A percentile compares a stretch with the other conserved stretches of the same genome.
Conservation (phyloP, 2,329 filamentous ascomycete genomes). For the Coniochaeta prunicola region DNA sequence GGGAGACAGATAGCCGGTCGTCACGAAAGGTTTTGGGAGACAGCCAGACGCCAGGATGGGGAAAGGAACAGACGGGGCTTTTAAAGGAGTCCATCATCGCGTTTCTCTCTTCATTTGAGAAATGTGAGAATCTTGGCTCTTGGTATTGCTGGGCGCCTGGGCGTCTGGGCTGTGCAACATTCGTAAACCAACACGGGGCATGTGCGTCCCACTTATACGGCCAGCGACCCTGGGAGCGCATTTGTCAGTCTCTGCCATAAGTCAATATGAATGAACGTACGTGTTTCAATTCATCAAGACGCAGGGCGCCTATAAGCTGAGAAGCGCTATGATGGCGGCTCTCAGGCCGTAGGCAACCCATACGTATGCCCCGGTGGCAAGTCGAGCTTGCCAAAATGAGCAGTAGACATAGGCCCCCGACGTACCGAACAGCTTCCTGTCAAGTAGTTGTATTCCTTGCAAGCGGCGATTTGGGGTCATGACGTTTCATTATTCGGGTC, state of each 20-base stretch:
- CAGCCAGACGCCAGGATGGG: neutral
- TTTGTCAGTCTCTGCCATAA: neutral
- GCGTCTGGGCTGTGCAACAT: neutral
- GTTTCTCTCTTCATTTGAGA: neutral
- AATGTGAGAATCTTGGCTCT: neutral
- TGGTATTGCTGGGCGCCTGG: neutral
- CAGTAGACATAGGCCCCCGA: too few species aligned
- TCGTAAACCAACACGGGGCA: neutral
- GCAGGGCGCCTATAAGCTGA: too few species aligned
- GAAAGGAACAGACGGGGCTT: neutral
- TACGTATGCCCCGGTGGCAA: too few species aligned
- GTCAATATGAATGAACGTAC: neutral
- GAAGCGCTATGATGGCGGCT: neutral
- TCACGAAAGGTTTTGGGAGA: neutral
- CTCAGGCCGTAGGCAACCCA: too few species aligned
- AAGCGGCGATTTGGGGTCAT: neutral
- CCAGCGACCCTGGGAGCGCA: neutral
- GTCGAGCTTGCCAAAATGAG: too few species aligned
- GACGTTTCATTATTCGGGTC: neutral
- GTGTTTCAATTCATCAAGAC: neutral
- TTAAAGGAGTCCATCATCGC: neutral
- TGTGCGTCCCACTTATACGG: neutral
- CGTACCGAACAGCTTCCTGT: too few species aligned
- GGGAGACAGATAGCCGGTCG: neutral
- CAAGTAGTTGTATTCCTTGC: neutral